Conservation (phyloP, 176 grass and related monocot species). For the Aegilops longissima region DNA sequence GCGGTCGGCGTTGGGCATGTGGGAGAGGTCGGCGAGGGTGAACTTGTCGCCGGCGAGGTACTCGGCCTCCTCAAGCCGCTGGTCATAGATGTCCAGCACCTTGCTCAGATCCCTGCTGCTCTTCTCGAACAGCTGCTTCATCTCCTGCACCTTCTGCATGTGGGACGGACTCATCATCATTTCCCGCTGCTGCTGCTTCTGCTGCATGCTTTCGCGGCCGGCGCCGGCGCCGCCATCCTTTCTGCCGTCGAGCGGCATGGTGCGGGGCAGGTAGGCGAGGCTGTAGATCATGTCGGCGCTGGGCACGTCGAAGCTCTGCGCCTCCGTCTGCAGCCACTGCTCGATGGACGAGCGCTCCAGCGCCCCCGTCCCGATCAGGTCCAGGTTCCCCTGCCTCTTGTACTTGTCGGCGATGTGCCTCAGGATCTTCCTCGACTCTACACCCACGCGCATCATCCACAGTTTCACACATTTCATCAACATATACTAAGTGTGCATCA, state of each 20-base stretch:
- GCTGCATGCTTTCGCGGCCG: background rate
- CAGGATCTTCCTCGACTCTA: constrained; percentile 84
- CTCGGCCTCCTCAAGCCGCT: constrained; percentile 43
- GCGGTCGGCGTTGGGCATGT: constrained; percentile 75
- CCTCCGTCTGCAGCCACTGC: constrained; percentile 93
- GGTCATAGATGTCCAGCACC: constrained; percentile 85
- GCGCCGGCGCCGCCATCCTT: background rate
- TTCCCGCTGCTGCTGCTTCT: background rate
- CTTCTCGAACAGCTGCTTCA: constrained; percentile 44
- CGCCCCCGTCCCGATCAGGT: constrained; percentile 64
- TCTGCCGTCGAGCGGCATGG: constrained; percentile 4
- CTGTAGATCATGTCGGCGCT: constrained; percentile 70
- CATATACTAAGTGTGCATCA: background rate
- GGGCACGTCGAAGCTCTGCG: constrained; percentile 69
- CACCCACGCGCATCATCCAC: background rate
- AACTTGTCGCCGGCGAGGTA: constrained; percentile 70
- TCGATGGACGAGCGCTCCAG: constrained; percentile 78
- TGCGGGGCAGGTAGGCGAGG: constrained; percentile 43
- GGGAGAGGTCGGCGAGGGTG: constrained; percentile 88
- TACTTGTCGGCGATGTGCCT: constrained; percentile 73
- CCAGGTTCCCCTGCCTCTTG: constrained; percentile 46
- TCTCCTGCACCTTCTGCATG: constrained; percentile 38
- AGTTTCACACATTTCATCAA: background rate
- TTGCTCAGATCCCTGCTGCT: constrained; percentile 49
- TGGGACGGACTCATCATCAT: constrained; percentile 19